These are phyloP conservation scores for Rhododendron vialii DNA, from an alignment of 148 eudicot species.

Conservation along the genomic window DNA sequence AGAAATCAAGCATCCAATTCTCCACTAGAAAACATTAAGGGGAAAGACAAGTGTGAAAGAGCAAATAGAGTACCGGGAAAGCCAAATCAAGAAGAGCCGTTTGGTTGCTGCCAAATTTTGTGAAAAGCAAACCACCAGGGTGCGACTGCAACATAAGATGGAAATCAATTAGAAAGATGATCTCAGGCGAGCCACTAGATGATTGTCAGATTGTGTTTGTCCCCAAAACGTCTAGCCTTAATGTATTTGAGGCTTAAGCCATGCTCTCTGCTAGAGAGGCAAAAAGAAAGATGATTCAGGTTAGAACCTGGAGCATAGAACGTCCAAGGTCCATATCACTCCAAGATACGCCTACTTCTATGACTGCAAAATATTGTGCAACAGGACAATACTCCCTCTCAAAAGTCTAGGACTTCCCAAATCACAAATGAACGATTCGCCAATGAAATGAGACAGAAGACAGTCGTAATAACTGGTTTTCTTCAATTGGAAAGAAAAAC, in stretches of 20 bases:
- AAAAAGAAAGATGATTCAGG: neutral
- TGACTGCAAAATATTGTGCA: neutral
- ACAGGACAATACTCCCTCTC: neutral
- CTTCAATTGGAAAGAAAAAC: neutral
- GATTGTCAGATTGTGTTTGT: neutral
- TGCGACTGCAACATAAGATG: slow-evolving; percentile 57
- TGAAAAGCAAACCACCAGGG: slow-evolving; percentile 83
- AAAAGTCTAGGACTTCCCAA: neutral
- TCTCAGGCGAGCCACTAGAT: neutral
- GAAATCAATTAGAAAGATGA: slow-evolving; percentile 6
- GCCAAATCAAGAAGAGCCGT: slow-evolving; percentile 92
- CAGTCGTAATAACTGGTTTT: neutral
- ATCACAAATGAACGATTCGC: neutral
- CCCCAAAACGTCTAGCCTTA: neutral
- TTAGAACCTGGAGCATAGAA: neutral
- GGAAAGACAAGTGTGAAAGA: neutral
- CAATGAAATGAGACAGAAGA: neutral
- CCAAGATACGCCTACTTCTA: neutral
- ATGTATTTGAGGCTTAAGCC: neutral
- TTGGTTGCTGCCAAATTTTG: slow-evolving; percentile 87
- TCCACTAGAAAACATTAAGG: neutral
- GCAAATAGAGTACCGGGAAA: slow-evolving; percentile 54
- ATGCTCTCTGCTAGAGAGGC: neutral
- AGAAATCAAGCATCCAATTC: slow-evolving; percentile 2
- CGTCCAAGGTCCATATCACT: neutral